Base-by-base conservation (phyloP, 2,329 filamentous ascomycete species). In the Stagonosporopsis vannaccii region DNA sequence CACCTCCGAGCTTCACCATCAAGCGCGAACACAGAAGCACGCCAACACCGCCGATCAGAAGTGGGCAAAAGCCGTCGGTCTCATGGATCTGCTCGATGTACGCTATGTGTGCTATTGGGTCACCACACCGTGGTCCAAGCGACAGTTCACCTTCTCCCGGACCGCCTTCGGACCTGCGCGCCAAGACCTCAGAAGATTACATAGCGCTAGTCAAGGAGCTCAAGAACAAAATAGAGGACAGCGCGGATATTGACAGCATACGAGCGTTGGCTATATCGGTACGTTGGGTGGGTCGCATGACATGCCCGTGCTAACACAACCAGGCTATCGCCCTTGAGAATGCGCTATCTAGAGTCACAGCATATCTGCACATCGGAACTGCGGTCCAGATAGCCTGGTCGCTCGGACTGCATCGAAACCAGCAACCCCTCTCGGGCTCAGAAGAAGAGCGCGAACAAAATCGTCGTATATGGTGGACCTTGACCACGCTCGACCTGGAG, bases 21-120 rank as follows among this genome's bases (percentile, higher is more conserved):
- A 56, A 56, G 37, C 53, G 15, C 4, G 53, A 56, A n/a, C 37
- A 48, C 20, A 32, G 30, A 11, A 37, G 26, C 20, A 33, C 12
- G 5, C 55, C 57, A 15, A 44, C 63, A 6, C 25, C 51, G 2
- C 26, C 54, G 17, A 65, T 51, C 4, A 56, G 47, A 23, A 47
- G 25, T 15, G 53, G 53, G 11, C 22, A 43, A 17, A 26, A 12
- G 9, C 53, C 53, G 4, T 68, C 65, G 6, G 69, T 63, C 45
- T 75, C 74, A 4, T 76, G 74, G 74, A 69, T 76, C 52, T 76
- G 73, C 50, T 74, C 71, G 0, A 56, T 76, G 0, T 76, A 76
- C 25, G 65, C 67, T 2, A 75, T 76, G 32, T 73, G 74, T 41
- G 69, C 73, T 11, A 69, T 75, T 13, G 73, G 72, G 4, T 68